Conservation (phyloP, 2,329 filamentous ascomycete species). For the Cryphonectria naterciae region DNA sequence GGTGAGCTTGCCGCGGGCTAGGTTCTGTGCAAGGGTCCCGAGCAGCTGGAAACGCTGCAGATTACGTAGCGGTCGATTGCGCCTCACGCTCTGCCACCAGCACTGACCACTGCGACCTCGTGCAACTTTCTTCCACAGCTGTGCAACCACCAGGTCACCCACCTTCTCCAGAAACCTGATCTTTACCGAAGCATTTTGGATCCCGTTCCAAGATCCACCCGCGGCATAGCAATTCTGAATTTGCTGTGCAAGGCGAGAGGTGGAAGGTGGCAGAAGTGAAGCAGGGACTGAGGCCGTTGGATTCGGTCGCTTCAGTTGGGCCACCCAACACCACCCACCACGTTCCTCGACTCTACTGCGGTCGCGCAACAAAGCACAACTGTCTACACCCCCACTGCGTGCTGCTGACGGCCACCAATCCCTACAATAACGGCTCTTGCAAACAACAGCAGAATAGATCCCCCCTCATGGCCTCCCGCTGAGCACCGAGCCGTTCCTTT, state of each 20-base stretch:
- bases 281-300: neutral
- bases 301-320: neutral
- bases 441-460: neutral
- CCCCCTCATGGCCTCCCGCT: neutral
- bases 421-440: too few relatives aligned
- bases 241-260: constrained; percentile 38
- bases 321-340: constrained; percentile 7
- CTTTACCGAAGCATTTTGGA: neutral
- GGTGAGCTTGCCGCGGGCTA: constrained; percentile 6
- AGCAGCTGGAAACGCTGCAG: constrained; percentile 6
- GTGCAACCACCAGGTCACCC: neutral
- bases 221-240: neutral
- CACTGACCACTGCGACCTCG: neutral
- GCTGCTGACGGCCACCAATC: neutral
- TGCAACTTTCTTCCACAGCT: constrained; percentile 4
- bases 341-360: neutral
- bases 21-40: constrained; percentile 7
- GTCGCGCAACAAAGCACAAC: constrained; percentile 1
- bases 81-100: neutral
- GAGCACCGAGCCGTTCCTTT: neutral
- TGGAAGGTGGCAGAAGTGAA: constrained; percentile 2
- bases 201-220: neutral
- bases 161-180: neutral
- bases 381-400: neutral
- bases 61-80: constrained; percentile 9